phyloP scores from a whole-genome alignment of 768 basidiomycete genomes.

The Suillus luteus region DNA sequence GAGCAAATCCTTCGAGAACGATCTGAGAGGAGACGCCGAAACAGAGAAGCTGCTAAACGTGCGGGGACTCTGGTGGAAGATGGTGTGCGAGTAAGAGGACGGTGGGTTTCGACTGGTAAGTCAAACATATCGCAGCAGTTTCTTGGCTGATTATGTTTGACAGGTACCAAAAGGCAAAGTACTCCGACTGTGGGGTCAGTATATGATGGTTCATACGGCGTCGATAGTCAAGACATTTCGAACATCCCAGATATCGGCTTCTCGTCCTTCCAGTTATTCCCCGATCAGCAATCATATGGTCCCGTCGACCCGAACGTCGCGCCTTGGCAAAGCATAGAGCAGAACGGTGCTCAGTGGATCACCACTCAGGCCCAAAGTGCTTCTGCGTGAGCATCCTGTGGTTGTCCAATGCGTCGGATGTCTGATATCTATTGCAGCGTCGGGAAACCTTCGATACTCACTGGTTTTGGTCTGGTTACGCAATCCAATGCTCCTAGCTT shows the following conservation, averaged over 20 bases:
- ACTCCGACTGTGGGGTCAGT: conserved; percentile 46
- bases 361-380: conserved; percentile 45
- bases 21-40: conserved; percentile 48
- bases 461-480: conserved; percentile 65
- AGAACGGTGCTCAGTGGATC: conserved; percentile 59
- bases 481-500: conserved; percentile 52
- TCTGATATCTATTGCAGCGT: conserved; percentile 38
- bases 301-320: conserved; percentile 49
- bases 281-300: conserved; percentile 63
- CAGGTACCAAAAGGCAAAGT: conserved; percentile 52
- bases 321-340: conserved; percentile 53
- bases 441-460: conserved; percentile 55
- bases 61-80: conserved; percentile 34
- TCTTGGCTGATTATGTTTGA: conserved; percentile 12
- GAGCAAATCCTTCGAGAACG: conserved; percentile 50
- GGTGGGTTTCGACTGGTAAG: conserved; percentile 59
- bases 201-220: conserved; percentile 64
- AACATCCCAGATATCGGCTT: conserved; percentile 60
- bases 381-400: conserved; percentile 40
- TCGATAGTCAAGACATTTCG: conserved; percentile 66
- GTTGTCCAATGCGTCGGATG: neutral
- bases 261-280: conserved; percentile 64
- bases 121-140: conserved; percentile 3
- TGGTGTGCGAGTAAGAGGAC: conserved; percentile 56
- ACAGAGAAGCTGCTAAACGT: conserved; percentile 37